A percentile compares a stretch with the other conserved stretches of the same genome.
phyloP scores from a whole-genome alignment of 257 asterid species.

The Anisodus acutangulus region DNA sequence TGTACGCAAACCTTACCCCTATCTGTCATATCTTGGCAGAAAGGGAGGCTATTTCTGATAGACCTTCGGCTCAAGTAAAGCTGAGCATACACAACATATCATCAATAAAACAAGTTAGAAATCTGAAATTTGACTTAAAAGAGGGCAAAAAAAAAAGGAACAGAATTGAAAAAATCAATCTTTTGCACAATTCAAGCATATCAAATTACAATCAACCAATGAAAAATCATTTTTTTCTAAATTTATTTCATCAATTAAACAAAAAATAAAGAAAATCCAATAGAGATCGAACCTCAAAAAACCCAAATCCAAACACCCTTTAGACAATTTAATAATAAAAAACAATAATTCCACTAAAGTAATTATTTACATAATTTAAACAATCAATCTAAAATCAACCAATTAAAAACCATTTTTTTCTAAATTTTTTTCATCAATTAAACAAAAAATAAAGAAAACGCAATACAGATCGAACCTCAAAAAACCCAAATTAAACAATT shows the following conservation, averaged over 20 bases:
- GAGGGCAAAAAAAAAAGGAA: not conserved
- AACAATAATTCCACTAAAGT: too few relatives aligned
- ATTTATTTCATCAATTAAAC: not conserved
- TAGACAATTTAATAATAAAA: too few relatives aligned
- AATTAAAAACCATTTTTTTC: not conserved
- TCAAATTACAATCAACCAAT: not conserved
- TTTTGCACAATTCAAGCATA: not conserved
- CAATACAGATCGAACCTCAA: too few relatives aligned
- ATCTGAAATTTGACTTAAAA: not conserved
- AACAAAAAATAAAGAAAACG: not conserved
- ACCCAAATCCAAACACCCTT: too few relatives aligned
- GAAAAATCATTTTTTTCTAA: not conserved
- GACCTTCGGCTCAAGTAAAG: too few relatives aligned
- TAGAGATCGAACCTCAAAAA: too few relatives aligned
- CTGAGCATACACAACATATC: not conserved
- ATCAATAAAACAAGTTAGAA: not conserved
- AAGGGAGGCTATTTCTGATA: too few relatives aligned
- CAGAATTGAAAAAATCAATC: not conserved
- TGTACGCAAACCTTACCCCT: too few relatives aligned
- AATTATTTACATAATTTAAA: too few relatives aligned
- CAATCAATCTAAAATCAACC: not conserved
- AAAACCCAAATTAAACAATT: too few relatives aligned
- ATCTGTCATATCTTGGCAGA: too few relatives aligned
- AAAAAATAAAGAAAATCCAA: not conserved
- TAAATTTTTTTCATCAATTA: not conserved